Conservation (phyloP, 2,329 filamentous ascomycete genomes). For the Alternaria sp. region DNA sequence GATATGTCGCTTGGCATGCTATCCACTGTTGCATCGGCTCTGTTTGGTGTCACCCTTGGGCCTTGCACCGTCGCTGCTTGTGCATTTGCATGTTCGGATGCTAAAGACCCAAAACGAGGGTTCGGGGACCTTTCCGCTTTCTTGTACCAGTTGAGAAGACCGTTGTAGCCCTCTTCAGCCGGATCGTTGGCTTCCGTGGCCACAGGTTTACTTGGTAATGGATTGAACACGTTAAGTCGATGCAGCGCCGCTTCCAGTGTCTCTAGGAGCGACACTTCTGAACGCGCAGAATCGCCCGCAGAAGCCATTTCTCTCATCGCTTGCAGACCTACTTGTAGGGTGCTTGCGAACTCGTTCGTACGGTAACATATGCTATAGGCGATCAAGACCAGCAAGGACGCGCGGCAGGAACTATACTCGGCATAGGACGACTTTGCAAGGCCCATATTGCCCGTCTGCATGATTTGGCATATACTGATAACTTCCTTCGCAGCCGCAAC, state of each 20-base stretch:
- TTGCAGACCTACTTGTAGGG: conserved; percentile 12
- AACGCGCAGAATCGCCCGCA: conserved; percentile 19
- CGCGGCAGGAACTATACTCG: conserved; percentile 23
- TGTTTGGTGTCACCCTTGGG: neutral
- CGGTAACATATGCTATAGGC: conserved; percentile 19
- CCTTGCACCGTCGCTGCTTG: neutral
- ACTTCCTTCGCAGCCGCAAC: conserved; percentile 18
- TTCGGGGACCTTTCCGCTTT: conserved; percentile 1
- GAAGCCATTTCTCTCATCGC: conserved; percentile 22
- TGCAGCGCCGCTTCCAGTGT: conserved; percentile 18
- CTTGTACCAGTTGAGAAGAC: conserved; percentile 17
- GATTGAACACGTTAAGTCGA: conserved; percentile 17
- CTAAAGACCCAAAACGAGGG: neutral
- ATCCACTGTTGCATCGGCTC: neutral
- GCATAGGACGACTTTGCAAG: conserved; percentile 23
- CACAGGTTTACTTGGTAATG: neutral
- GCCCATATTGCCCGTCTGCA: conserved; percentile 19
- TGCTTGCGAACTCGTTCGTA: conserved; percentile 19
- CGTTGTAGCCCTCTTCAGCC: conserved; percentile 15
- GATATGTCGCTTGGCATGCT: neutral
- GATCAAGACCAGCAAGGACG: conserved; percentile 21
- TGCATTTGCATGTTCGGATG: neutral
- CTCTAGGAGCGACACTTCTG: conserved; percentile 19
- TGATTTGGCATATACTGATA: conserved; percentile 14
- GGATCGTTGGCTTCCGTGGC: neutral